phyloP scores from a whole-genome alignment of 345 rosid genomes.

The Microcos paniculata region DNA sequence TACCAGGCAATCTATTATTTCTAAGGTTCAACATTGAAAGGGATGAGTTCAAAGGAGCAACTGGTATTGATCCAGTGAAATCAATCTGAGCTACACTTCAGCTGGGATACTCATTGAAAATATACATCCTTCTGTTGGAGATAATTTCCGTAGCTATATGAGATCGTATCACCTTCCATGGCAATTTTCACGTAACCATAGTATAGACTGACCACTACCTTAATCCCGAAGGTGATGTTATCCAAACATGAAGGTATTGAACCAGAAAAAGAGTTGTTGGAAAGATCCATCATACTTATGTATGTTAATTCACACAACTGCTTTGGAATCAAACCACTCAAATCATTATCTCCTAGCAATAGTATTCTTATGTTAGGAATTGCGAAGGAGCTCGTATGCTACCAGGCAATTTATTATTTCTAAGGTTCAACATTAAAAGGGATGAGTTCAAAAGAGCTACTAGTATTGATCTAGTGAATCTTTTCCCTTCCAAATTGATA shows the following conservation, averaged over 20 bases:
- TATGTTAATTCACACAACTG: background rate
- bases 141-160: too few species aligned
- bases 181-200: too few species aligned
- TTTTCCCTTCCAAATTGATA: background rate
- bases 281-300: slow-evolving; percentile 11
- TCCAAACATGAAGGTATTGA: background rate
- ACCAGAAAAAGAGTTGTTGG: background rate
- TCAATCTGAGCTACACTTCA: background rate
- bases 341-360: background rate
- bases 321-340: slow-evolving; percentile 2
- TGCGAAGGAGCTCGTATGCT: background rate
- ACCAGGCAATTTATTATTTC: background rate
- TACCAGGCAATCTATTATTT: background rate
- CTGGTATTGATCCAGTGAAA: background rate
- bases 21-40: background rate
- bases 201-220: background rate
- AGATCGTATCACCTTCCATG: too few species aligned
- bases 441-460: background rate
- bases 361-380: background rate
- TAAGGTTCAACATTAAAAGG: background rate
- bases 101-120: too few species aligned
- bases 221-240: background rate
- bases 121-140: too few species aligned
- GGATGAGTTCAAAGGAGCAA: background rate
- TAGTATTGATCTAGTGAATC: background rate